phyloP scores from a whole-genome alignment of 495 filamentous ascomycete species.

The Annulohypoxylon maeteangense region DNA sequence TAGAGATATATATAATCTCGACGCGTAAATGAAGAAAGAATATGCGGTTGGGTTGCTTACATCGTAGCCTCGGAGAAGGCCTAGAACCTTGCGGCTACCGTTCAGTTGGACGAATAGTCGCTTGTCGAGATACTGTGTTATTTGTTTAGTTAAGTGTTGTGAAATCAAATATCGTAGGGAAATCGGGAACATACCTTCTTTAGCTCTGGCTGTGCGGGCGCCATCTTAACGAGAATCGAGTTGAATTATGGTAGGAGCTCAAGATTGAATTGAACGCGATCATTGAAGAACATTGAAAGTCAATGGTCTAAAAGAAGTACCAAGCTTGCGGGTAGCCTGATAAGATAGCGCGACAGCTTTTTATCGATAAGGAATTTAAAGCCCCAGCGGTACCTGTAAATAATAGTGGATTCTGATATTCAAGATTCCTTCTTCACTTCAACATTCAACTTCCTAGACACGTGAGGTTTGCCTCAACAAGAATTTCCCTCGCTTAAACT shows the following conservation, averaged over 20 bases:
- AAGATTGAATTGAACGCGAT: not conserved
- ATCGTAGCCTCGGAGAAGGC: slow-evolving; percentile 94
- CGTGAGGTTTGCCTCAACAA: not conserved
- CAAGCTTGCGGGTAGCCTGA: slow-evolving; percentile 16
- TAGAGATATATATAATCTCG: not conserved
- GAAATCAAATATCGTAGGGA: not conserved
- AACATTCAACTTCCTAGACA: not conserved
- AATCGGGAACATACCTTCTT: slow-evolving; percentile 77
- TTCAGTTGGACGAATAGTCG: slow-evolving; percentile 97
- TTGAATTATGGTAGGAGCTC: slow-evolving; percentile 20
- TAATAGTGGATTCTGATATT: not conserved
- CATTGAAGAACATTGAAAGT: slow-evolving; percentile 22
- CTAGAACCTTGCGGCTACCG: slow-evolving; percentile 96
- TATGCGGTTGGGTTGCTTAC: slow-evolving; percentile 60
- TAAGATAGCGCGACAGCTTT: slow-evolving; percentile 29
- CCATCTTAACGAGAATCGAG: slow-evolving; percentile 71
- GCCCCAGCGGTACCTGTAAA: slow-evolving; percentile 5
- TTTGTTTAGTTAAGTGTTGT: slow-evolving; percentile 15
- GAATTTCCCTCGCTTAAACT: not conserved
- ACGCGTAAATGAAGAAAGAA: not conserved
- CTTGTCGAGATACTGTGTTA: slow-evolving; percentile 94
- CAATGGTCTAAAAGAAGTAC: slow-evolving; percentile 15
- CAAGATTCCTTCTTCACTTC: not conserved
- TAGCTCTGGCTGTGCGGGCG: slow-evolving; percentile 97
- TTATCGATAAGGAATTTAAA: slow-evolving; percentile 41